A percentile compares a stretch with the other conserved stretches of the same genome.
phyloP scores from a whole-genome alignment of 306 rosid genomes.

The Cicer pinnatifidum region DNA sequence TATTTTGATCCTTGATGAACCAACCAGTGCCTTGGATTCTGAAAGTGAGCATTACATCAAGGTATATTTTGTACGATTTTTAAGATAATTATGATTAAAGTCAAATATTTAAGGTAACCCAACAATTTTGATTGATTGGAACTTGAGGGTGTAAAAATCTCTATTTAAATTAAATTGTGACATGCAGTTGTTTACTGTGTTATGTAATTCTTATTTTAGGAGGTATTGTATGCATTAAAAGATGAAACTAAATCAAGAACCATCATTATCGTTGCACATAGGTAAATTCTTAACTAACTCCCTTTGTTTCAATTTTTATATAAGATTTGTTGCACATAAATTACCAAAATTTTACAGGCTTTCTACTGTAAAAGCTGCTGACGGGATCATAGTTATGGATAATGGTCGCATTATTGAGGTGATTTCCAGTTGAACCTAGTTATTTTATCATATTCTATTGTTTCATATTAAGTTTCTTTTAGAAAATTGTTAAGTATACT shows the following conservation, averaged over 20 bases:
- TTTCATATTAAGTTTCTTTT: no score
- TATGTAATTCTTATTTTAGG: constrained; percentile 54
- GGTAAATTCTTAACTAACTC: constrained; percentile 50
- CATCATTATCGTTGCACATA: constrained; percentile 76
- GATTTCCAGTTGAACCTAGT: constrained; percentile 36
- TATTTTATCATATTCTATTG: neutral
- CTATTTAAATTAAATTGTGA: neutral
- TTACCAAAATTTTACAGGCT: constrained; percentile 58
- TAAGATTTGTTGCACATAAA: constrained; percentile 5
- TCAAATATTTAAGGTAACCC: no score
- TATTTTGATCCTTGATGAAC: constrained; percentile 84
- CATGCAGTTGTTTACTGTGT: constrained; percentile 30
- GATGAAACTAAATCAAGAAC: constrained; percentile 62
- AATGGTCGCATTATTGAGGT: constrained; percentile 80
- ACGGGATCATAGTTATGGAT: constrained; percentile 81
- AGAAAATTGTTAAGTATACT: no score
- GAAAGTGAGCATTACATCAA: constrained; percentile 81
- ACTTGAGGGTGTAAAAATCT: no score
- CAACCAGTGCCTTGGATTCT: constrained; percentile 88
- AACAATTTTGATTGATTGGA: no score
- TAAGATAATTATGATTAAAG: no score
- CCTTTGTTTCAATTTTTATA: neutral
- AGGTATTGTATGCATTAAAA: constrained; percentile 67
- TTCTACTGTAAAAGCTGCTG: constrained; percentile 87
- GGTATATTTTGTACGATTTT: constrained; percentile 46